Evolutionary conservation across 768 basidiomycete species (phyloP), one percentile per base, ranked within the genome.

Genomic region (Amanita phalloides): DNA sequence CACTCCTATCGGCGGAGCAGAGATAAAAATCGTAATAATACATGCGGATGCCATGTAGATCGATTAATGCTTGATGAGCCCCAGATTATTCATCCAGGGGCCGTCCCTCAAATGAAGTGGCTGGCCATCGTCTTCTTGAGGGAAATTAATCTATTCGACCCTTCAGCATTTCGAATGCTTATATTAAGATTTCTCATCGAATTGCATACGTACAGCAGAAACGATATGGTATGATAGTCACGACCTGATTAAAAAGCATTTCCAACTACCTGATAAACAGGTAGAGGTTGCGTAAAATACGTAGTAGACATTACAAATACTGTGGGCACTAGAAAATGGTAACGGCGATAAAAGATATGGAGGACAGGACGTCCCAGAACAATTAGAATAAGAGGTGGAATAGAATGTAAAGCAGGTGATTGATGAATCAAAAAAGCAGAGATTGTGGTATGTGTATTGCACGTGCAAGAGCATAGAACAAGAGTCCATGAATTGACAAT

Each of bases 211-310:
- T 51, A 51, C 49, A 43, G 32, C 49, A 51, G 30, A 38, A 45
- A 20, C 17, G 45, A 45, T 45, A 38, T 52, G 30, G 35, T 52
- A 52, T 33, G 35, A 26, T 52, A 52, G 37, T 45, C 51, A 52
- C 1, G 23, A n/a, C 37, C 45, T 51, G 45, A 45, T 50, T 43
- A 50, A 43, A 43, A 41, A 39, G 39, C 32, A 23, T 44, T 25
- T 11, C 35, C 26, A 42, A 20, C 50, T 45, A 45, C 32, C 50
- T 6, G 33, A 20, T 39, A 14, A 35, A 35, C 25, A 42, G 2
- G 38, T 41, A 50, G 50, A 23, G 32, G 50, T 39, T 33, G 50
- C 50, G 50, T 51, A 51, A 51, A 43, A 43, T 51, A 51, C 30
- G 21, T 21, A 52, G 51, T 52, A 45, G 35, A 45, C 35, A 52